Conservation (phyloP, 208 protist genomes). For the Crithidia bombi region DNA sequence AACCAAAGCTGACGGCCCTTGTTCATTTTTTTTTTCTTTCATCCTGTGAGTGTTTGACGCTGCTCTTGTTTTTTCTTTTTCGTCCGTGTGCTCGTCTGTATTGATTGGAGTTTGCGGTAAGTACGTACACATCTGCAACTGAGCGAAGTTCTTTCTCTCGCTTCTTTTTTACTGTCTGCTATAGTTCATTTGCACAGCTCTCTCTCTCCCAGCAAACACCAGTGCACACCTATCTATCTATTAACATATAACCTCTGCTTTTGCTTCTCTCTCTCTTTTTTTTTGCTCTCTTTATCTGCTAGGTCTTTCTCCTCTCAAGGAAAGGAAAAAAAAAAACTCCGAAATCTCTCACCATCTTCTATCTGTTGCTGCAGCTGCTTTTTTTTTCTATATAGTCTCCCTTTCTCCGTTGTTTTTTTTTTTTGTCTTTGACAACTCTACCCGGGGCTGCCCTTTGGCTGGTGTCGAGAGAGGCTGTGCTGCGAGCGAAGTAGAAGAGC, state of each 20-base stretch:
- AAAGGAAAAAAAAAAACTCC: too few species aligned
- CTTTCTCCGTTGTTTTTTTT: not conserved
- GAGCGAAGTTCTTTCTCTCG: not conserved
- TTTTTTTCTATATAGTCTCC: not conserved
- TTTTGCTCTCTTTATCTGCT: not conserved
- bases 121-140: not conserved
- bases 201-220: too few species aligned
- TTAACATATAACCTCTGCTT: not conserved
- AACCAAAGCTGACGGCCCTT: not conserved
- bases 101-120: not conserved
- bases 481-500: too few species aligned
- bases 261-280: constrained; percentile 5
- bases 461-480: too few species aligned
- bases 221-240: too few species aligned
- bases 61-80: not conserved
- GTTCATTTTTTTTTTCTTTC: not conserved
- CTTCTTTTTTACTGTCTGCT: not conserved
- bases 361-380: too few species aligned
- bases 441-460: too few species aligned
- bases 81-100: too few species aligned
- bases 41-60: not conserved
- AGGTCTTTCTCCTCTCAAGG: not conserved
- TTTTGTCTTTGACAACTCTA: not conserved
- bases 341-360: too few species aligned
- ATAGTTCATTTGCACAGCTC: not conserved